phyloP scores from a whole-genome alignment of 768 basidiomycete species.

The Panaeolus cyanescens region DNA sequence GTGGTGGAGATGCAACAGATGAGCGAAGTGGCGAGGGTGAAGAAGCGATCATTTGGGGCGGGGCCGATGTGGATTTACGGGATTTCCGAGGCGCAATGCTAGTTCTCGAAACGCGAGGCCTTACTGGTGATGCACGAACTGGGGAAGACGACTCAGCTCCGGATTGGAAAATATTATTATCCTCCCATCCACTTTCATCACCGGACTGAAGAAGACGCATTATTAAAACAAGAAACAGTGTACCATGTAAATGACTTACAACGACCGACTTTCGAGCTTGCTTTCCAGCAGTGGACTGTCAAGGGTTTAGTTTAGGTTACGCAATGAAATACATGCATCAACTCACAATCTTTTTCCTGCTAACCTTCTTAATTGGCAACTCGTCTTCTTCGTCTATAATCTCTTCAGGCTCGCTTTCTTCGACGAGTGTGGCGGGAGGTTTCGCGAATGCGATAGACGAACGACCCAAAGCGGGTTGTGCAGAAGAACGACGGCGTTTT shows the following conservation, averaged over 20 bases:
- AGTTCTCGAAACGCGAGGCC: constrained; percentile 43
- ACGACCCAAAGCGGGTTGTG: constrained; percentile 67
- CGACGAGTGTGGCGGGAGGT: constrained; percentile 43
- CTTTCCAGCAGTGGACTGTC: constrained; percentile 49
- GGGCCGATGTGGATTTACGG: constrained; percentile 74
- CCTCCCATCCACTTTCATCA: constrained; percentile 83
- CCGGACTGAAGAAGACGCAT: constrained; percentile 18
- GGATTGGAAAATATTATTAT: constrained; percentile 88
- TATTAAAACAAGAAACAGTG: constrained; percentile 9
- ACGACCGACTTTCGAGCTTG: constrained; percentile 55
- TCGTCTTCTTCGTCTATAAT: constrained; percentile 45
- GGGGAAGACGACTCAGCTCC: constrained; percentile 90
- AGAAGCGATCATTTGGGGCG: constrained; percentile 53
- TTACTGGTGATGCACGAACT: constrained; percentile 57
- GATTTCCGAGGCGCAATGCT: constrained; percentile 47
- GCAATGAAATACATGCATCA: not conserved
- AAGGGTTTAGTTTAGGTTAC: constrained; percentile 6
- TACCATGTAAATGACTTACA: constrained; percentile 22
- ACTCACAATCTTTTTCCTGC: constrained; percentile 60
- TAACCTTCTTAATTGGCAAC: constrained; percentile 58
- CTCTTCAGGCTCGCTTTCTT: constrained; percentile 76
- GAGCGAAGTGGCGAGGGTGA: constrained; percentile 37
- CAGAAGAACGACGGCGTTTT: constrained; percentile 81
- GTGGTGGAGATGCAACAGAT: constrained; percentile 27
- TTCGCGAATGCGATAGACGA: constrained; percentile 35